A percentile compares a stretch with the other conserved stretches of the same genome.
Evolutionary conservation across 768 basidiomycete species (phyloP).

Genomic region (Dentipellis sp.): DNA sequence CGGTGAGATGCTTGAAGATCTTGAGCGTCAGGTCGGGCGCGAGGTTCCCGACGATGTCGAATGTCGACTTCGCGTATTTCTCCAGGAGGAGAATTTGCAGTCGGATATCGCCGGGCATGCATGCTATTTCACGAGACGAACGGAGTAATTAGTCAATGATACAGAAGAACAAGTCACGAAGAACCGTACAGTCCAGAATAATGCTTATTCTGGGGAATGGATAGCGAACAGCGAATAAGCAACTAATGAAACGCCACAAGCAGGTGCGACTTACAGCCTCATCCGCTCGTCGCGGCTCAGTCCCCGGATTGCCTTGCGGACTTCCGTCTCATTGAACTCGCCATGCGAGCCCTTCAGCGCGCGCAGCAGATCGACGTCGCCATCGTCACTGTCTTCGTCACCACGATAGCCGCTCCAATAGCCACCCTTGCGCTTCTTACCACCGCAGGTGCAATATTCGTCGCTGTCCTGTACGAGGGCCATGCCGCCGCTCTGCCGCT

Average conservation of each 20-base stretch:
- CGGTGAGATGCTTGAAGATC: slow-evolving; percentile 48
- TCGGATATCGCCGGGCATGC: slow-evolving; percentile 77
- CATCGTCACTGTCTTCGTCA: slow-evolving; percentile 33
- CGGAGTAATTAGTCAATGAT: slow-evolving; percentile 1
- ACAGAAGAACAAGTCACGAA: not conserved
- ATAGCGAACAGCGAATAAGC: slow-evolving; percentile 3
- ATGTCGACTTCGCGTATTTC: slow-evolving; percentile 75
- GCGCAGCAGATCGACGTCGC: slow-evolving; percentile 37
- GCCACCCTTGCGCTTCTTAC: slow-evolving; percentile 41
- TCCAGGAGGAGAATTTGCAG: slow-evolving; percentile 78
- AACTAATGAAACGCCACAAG: slow-evolving; percentile 9
- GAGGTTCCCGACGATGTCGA: slow-evolving; percentile 71
- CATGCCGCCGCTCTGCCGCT: slow-evolving; percentile 17
- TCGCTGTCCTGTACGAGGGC: slow-evolving; percentile 15
- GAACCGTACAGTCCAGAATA: slow-evolving; percentile 47
- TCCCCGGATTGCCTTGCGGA: slow-evolving; percentile 52
- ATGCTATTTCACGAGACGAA: slow-evolving; percentile 32
- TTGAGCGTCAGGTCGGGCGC: slow-evolving; percentile 55
- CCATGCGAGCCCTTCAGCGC: slow-evolving; percentile 41
- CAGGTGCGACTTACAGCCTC: slow-evolving; percentile 48
- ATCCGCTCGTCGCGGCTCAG: slow-evolving; percentile 61
- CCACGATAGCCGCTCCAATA: slow-evolving; percentile 70
- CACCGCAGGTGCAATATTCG: slow-evolving; percentile 45
- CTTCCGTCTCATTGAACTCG: slow-evolving; percentile 62
- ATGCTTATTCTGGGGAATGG: slow-evolving; percentile 37